Conservation (phyloP, 2,329 filamentous ascomycete genomes). For the Colletotrichum eleusines region DNA sequence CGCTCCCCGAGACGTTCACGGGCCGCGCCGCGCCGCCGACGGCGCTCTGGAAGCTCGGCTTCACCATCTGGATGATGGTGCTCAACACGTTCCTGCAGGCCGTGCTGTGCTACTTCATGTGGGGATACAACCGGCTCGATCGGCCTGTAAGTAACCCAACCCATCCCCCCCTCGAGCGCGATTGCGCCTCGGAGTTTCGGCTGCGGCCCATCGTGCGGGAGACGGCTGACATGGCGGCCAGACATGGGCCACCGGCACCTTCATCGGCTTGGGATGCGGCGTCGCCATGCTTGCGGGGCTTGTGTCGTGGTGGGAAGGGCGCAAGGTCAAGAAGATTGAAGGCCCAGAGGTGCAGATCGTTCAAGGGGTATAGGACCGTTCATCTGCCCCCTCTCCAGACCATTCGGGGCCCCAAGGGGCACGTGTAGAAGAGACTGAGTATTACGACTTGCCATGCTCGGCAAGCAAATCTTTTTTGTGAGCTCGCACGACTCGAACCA, state of each 20-base stretch:
- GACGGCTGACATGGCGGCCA: background rate
- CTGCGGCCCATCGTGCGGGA: background rate
- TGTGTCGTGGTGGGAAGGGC: slow-evolving; percentile 47
- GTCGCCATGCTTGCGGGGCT: slow-evolving; percentile 45
- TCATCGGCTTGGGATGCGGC: slow-evolving; percentile 45
- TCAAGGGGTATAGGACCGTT: slow-evolving; percentile 14
- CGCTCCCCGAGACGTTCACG: slow-evolving; percentile 41
- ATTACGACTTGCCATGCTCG: background rate
- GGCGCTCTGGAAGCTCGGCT: slow-evolving; percentile 44
- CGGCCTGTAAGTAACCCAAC: slow-evolving; percentile 42
- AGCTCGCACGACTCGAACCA: background rate
- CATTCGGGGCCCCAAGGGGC: background rate
- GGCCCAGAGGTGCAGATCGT: slow-evolving; percentile 44
- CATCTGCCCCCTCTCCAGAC: background rate
- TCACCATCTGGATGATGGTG: slow-evolving; percentile 47
- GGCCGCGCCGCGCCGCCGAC: slow-evolving; percentile 44
- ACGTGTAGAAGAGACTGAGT: background rate
- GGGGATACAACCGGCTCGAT: slow-evolving; percentile 45
- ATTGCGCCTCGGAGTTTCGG: too few species aligned
- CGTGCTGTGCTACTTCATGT: slow-evolving; percentile 46
- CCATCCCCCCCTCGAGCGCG: too few species aligned
- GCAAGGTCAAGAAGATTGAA: slow-evolving; percentile 46
- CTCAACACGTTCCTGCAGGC: slow-evolving; percentile 44
- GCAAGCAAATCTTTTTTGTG: background rate
- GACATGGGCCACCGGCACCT: slow-evolving; percentile 45